Evolutionary conservation across 2,329 filamentous ascomycete genomes (phyloP).

Genomic region (Tolypocladium amazonense): DNA sequence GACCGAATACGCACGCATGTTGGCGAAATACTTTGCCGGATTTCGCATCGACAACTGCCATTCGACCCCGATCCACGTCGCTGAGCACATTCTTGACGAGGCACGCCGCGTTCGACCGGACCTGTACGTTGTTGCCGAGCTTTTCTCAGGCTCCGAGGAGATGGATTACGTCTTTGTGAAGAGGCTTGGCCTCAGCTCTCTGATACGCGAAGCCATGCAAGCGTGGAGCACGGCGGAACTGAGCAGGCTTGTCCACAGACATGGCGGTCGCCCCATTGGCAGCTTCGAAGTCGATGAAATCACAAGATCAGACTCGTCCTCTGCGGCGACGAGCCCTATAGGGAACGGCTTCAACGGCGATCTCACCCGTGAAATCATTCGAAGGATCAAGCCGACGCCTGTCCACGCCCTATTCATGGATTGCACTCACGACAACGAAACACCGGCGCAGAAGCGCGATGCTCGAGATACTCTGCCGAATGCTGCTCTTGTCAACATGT

Average conservation of each 20-base stretch:
- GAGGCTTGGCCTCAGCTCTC: slow-evolving; percentile 76
- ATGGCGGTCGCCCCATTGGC: slow-evolving; percentile 88
- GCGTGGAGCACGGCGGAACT: slow-evolving; percentile 92
- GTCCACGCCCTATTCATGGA: slow-evolving; percentile 97
- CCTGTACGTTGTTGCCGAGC: slow-evolving; percentile 83
- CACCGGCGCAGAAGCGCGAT: slow-evolving; percentile 88
- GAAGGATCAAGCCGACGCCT: slow-evolving; percentile 74
- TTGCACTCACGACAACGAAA: slow-evolving; percentile 97
- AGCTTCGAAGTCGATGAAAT: slow-evolving; percentile 94
- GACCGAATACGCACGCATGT: slow-evolving; percentile 79
- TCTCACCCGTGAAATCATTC: slow-evolving; percentile 54
- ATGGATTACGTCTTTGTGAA: slow-evolving; percentile 96
- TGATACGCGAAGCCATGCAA: slow-evolving; percentile 97
- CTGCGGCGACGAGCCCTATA: slow-evolving; percentile 19
- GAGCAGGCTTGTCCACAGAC: slow-evolving; percentile 83
- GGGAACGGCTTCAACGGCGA: slow-evolving; percentile 18
- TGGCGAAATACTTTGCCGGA: slow-evolving; percentile 91
- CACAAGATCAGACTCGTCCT: slow-evolving; percentile 44
- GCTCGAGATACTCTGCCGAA: slow-evolving; percentile 90
- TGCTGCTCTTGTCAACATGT: slow-evolving; percentile 91
- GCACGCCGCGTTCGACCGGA: slow-evolving; percentile 82
- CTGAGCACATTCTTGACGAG: slow-evolving; percentile 88
- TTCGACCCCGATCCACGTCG: slow-evolving; percentile 88
- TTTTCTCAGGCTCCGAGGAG: slow-evolving; percentile 91
- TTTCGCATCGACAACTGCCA: slow-evolving; percentile 98